phyloP scores from a whole-genome alignment of 2,329 filamentous ascomycete species.

The Fusarium falciforme region DNA sequence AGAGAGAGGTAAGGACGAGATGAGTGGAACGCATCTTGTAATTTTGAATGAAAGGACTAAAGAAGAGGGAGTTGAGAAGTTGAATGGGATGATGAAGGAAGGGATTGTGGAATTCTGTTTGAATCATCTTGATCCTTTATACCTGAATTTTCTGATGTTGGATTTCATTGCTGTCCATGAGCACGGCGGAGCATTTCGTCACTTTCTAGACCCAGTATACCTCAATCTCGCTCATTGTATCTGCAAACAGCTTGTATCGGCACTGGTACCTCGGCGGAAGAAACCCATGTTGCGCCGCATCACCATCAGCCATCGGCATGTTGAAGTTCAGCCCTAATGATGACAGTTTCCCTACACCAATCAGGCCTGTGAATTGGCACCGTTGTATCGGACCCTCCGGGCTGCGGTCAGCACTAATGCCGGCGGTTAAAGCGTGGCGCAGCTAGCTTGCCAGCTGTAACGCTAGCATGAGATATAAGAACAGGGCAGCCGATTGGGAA shows the following conservation, averaged over 20 bases:
- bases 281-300: neutral
- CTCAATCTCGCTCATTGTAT: neutral
- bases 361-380: neutral
- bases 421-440: neutral
- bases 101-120: neutral
- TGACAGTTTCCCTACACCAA: neutral
- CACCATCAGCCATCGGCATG: neutral
- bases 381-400: neutral
- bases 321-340: neutral
- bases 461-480: neutral
- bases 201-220: neutral
- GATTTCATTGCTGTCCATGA: neutral
- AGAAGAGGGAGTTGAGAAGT: neutral
- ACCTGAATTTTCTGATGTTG: neutral
- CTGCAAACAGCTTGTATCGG: neutral
- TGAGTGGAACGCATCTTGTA: neutral
- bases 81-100: neutral
- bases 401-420: neutral
- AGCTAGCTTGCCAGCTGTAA: neutral
- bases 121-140: neutral
- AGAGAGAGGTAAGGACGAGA: neutral
- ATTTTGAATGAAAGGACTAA: neutral
- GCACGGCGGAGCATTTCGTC: neutral
- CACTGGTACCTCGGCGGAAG: neutral
- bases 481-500: neutral